A percentile compares a stretch with the other conserved stretches of the same genome.
phyloP scores from a whole-genome alignment of 306 rosid genomes.

The Fragaria ananassa region DNA sequence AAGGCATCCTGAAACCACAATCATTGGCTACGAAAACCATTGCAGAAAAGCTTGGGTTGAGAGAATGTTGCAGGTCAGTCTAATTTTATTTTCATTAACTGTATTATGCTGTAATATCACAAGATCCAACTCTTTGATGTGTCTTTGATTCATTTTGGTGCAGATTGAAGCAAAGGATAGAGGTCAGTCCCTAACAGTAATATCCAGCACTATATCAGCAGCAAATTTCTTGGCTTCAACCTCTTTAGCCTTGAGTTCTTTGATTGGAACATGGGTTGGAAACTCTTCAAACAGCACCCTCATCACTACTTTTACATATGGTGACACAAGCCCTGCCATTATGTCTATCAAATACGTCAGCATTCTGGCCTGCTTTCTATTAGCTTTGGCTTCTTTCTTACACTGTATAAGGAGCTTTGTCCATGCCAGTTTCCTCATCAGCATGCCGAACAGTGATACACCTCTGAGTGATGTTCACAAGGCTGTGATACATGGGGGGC shows the following conservation, averaged over 20 bases:
- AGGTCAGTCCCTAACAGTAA: conserved; percentile 12
- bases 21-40: conserved; percentile 16
- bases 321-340: conserved; percentile 1
- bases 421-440: conserved; percentile 22
- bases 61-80: conserved; percentile 21
- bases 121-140: neutral
- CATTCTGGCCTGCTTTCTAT: conserved; percentile 20
- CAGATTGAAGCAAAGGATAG: conserved; percentile 21
- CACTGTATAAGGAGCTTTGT: conserved; percentile 8
- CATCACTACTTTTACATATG: neutral
- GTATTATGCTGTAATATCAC: neutral
- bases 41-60: conserved; percentile 27
- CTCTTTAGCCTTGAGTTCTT: conserved; percentile 12
- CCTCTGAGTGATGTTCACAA: conserved; percentile 9
- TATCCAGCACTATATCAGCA: conserved; percentile 17
- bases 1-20: conserved; percentile 19
- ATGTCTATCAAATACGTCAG: conserved; percentile 1
- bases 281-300: conserved; percentile 1
- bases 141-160: neutral
- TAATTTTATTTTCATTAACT: neutral
- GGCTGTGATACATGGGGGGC: conserved; percentile 7
- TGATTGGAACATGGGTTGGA: conserved; percentile 14
- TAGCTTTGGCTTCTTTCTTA: conserved; percentile 15
- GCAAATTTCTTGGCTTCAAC: conserved; percentile 21
- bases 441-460: conserved; percentile 15